Evolutionary conservation across 192 early-diverging fungal species (phyloP), one percentile per base, ranked within the genome.

Genomic region (Backusella tuberculispora): DNA sequence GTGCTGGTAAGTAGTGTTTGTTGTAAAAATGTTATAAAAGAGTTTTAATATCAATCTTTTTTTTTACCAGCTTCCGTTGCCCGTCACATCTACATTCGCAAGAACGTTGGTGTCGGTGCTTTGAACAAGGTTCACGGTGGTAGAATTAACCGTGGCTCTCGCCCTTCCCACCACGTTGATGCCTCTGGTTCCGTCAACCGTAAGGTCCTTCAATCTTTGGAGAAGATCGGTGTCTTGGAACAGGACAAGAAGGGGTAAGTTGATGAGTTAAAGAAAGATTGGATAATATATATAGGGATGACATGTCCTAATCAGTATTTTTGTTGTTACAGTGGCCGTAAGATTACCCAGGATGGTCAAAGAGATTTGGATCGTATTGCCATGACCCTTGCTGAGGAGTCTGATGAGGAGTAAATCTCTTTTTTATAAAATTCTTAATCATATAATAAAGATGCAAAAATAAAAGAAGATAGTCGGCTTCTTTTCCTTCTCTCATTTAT

Each of bases 311-410:
- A 45, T 15, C 5, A 3, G 21, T 38, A 2, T 46, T 42, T 24
- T 69, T 38, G 41, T 45, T 13, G 19, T 48, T 38, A 29, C 73
- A 93, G 95, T 89, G 98, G 98, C 72, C 95, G 98, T 85, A 89
- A 87, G 83, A 96, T 99, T 88, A 92, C 97, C 85, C 89, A 91
- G 71, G 93, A 95, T 78, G 98, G 98, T 74, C 97, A 96, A 87
- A 95, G 97, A 87, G 97, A 98, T 88, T 92, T 99, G 84, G 98
- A 99, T 90, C 95, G 96, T 81, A 97, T 97, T 83, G 93, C 95
- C 67, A 82, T 81, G 82, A 85, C 86, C 63, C 70, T 81, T 38
- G 60, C 69, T 21, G 72, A 65, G 17, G 74, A 81, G n/a, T 45
- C 53, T 73, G 80, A 81, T 42, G 72, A 74, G 42, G 79, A 80